Evolutionary conservation across 768 basidiomycete genomes (phyloP), one percentile per base, ranked within the genome.

Genomic region (Lentinus brumalis): DNA sequence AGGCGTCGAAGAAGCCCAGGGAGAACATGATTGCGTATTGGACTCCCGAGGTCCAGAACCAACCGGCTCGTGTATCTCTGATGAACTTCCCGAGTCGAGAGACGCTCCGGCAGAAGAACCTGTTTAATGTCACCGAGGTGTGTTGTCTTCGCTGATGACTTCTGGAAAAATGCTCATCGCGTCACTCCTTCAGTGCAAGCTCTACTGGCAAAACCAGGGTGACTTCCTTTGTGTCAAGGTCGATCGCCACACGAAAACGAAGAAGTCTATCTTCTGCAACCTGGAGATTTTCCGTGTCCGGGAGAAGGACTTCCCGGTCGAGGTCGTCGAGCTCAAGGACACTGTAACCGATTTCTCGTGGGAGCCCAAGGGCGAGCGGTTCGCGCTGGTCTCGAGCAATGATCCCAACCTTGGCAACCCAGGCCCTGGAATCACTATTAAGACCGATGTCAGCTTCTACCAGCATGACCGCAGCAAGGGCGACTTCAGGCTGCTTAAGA

Each of bases 141-240:
- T 67, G 86, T 81, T 21, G 0, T 35, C 1, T 38, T 10, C 40
- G 29, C 1, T 21, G 26, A 15, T 9, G 15, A 16, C 16, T 4
- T 5, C 5, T 49, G 8, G n/a, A 9, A 7, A 14, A 26, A 31
- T 14, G 45, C 12, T 53, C 18, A 44, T 42, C 18, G 21, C 31
- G 15, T 21, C 35, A 14, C 39, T 10, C 8, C n/a, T 42, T 21
- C 69, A 98, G 96, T 98, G 96, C 74, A 97, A 97, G 78, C 83
- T 99, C 45, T 89, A 91, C 75, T 99, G 94, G 95, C 97, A 99
- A 79, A 96, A 95, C 70, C 92, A 95, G 72, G 97, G 96, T 39
- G 95, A 98, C 75, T 98, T 93, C 79, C 85, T 99, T 15, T 98
- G 97, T 70, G 96, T 98, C 75, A 98, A 97, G 78, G 97, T 99